phyloP scores from a whole-genome alignment of 139 green algal species.

The Coccomyxa sp. region DNA sequence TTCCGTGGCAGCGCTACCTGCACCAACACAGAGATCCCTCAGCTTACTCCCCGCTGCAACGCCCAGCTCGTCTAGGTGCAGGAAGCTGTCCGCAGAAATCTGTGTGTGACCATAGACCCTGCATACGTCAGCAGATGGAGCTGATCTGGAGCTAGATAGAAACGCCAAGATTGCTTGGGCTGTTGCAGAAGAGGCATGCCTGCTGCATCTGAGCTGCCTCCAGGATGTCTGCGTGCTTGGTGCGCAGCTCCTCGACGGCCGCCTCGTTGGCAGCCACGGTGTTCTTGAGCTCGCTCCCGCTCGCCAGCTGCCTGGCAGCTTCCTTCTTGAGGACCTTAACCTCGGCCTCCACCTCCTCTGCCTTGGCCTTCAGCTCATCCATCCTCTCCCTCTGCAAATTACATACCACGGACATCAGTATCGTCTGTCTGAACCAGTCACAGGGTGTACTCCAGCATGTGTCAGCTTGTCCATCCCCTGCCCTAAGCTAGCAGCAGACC shows the following conservation, averaged over 20 bases:
- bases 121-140: no score
- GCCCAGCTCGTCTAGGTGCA: no score
- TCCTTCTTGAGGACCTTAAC: background rate
- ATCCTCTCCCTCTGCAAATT: background rate
- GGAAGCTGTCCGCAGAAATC: no score
- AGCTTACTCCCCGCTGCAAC: background rate
- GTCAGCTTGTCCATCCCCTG: no score
- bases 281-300: background rate
- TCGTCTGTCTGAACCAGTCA: no score
- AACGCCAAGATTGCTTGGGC: no score
- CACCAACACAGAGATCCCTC: background rate
- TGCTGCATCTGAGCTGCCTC: slow-evolving; percentile 42
- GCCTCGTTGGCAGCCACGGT: background rate
- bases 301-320: background rate
- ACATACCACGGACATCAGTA: background rate
- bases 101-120: no score
- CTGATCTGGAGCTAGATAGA: no score
- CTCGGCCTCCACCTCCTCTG: slow-evolving; percentile 8
- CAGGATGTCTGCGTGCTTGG: slow-evolving; percentile 26
- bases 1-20: background rate
- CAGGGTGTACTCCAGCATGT: no score
- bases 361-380: slow-evolving; percentile 17
- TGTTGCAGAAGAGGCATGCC: slow-evolving; percentile 11
- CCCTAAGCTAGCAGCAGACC: no score
- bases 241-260: slow-evolving; percentile 6